Evolutionary conservation across 345 rosid genomes (phyloP), one percentile per base, ranked within the genome.

Genomic region (Passiflora organensis): DNA sequence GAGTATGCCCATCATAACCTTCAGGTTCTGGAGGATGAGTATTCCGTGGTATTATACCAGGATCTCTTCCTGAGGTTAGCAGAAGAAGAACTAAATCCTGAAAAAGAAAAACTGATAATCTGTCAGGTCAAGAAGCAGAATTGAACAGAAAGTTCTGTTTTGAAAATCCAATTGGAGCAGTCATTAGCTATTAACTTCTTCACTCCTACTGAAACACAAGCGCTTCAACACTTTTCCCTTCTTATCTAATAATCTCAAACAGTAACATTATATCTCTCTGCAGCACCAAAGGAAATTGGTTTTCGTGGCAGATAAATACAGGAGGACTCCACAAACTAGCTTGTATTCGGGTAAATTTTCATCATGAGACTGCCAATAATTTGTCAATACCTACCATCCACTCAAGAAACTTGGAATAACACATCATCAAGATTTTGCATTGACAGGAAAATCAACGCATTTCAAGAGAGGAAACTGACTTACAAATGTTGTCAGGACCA

Each of bases 1-100:
- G 76, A 53, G 44, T 64, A 48, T 19, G 66, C 36, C 76, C 78
- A 46, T 75, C 86, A 67, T 51, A 69, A 47, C 62, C 69, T 55
- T 82, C 84, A 13, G 72, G 78, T 38, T 82, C 99, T 13, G 96
- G 96, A 56, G 97, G 97, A 28, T 73, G 80, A 18, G 77, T 47
- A 58, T 75, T 83, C 43, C 96, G 89, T 17, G 96, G 88, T 53
- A 94, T 66, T 53, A 94, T 85, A 58, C 99, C 97, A 18, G 99
- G 99, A 75, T 94, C 99, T 77, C 97, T 83, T 72, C 74, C 96
- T 17, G 99, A 85, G 22, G 93, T 77, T 73, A 89, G 71, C 17
- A 86, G 75, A 66, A 94, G 97, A 64, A 89, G 63, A 51, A 77
- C 46, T 32, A 94, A 61, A 72, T 65, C 95, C 99, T 94, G 86